Base-by-base conservation (phyloP, 306 rosid genomes). In the Psophocarpus tetragonolobus region DNA sequence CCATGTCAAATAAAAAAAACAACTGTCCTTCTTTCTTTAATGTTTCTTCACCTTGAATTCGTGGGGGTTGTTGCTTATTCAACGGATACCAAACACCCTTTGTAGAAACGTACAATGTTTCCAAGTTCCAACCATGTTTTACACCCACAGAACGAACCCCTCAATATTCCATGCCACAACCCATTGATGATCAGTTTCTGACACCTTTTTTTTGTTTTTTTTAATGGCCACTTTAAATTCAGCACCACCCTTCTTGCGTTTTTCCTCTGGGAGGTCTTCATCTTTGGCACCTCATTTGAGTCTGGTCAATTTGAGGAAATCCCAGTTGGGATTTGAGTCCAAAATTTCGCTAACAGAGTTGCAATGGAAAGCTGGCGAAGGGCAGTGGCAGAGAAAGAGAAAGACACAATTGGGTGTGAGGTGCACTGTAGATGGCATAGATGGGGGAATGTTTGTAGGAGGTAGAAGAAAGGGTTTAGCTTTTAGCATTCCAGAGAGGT, bases 381-480 rank as follows among this genome's bases (percentile, higher is more conserved):
- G 80, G 76, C 1, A 29, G 20, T 41, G 38, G 65, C 73, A 47
- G 83, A 61, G 78, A 20, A 36, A 50, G 65, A 66, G 8, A 15
- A 38, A 44, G 81, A 18, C 18, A 36, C 9, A 72, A 67, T 67
- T 73, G 74, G 42, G 35, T 72, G 90, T 83, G 83, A 87, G 23
- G 50, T 87, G 91, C 80, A 68, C 87, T 36, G 96, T 87, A 58
- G 97, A 93, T 80, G 91, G 91, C 6, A 77, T 88, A 61, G 91
- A 88, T 68, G 84, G 88, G 6, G 93, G 88, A 42, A 80, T 85
- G 86, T 9, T 89, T 63, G 77, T 89, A 13, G 85, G 83, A 50
- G 70, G 23, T 15, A 80, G 82, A 38, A 79, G 79, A 71, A 85
- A 74, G 8, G 75, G 54, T 12, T 29, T 71, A 32, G 26, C 2